A percentile compares a stretch with the other conserved stretches of the same genome.
phyloP scores from a whole-genome alignment of 2,329 filamentous ascomycete genomes.

The Seiridium cupressi region DNA sequence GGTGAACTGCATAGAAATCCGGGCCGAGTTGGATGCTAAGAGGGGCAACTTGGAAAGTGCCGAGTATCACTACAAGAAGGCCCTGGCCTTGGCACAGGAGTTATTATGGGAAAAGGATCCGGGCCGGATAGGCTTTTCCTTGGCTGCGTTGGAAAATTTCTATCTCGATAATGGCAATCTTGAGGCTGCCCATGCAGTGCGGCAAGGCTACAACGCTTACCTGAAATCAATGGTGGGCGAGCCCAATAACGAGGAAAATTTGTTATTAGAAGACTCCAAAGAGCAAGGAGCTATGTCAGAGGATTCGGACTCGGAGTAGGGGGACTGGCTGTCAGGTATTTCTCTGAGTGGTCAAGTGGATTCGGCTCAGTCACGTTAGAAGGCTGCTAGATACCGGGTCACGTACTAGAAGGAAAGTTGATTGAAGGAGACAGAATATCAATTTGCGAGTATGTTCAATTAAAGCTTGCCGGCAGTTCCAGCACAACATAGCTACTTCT shows the following conservation, averaged over 20 bases:
- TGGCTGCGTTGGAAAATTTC: not conserved
- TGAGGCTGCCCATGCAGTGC: not conserved
- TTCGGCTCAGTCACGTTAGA: not conserved
- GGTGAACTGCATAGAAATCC: not conserved
- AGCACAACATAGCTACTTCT: too few species aligned
- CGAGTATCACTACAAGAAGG: conserved; percentile 1
- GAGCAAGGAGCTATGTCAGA: not conserved
- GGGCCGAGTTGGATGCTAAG: not conserved
- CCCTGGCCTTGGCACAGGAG: not conserved
- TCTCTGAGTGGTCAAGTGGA: not conserved
- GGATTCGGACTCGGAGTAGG: not conserved
- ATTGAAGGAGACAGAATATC: too few species aligned
- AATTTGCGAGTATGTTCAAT: too few species aligned
- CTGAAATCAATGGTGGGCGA: conserved; percentile 2
- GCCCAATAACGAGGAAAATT: not conserved
- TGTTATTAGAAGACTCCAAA: not conserved
- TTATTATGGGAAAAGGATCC: not conserved
- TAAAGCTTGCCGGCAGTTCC: too few species aligned
- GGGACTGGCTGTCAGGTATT: not conserved
- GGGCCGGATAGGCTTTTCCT: not conserved
- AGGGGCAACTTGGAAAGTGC: not conserved
- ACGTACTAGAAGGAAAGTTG: too few species aligned
- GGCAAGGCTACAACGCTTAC: not conserved
- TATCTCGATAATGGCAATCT: not conserved
- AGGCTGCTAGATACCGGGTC: too few species aligned